Conservation (phyloP, 768 basidiomycete genomes). For the Favolaschia claudopus region DNA sequence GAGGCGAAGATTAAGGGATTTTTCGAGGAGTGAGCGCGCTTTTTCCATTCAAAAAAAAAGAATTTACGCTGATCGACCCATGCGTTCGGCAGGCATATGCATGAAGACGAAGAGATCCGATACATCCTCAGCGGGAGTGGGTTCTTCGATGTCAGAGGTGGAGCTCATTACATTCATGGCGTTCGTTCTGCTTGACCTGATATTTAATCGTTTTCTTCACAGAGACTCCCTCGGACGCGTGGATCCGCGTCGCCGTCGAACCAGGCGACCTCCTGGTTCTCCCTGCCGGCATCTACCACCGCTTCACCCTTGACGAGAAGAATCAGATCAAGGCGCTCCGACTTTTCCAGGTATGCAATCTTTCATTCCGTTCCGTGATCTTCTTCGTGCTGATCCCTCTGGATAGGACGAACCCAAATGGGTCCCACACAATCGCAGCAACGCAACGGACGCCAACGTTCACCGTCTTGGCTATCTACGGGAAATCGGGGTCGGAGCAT, state of each 20-base stretch:
- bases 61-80: not conserved
- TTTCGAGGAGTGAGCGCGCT: conserved; percentile 77
- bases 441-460: conserved; percentile 68
- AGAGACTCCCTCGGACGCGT: conserved; percentile 73
- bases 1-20: conserved; percentile 85
- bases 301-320: conserved; percentile 85
- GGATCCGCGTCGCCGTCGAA: conserved; percentile 82
- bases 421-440: conserved; percentile 75
- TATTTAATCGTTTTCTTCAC: no score
- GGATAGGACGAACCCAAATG: conserved; percentile 90
- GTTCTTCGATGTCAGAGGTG: conserved; percentile 92
- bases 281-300: conserved; percentile 93
- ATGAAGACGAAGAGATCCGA: conserved; percentile 95
- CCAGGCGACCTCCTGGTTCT: conserved; percentile 88
- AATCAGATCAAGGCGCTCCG: conserved; percentile 81
- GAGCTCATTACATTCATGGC: no score
- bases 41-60: not conserved
- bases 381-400: not conserved
- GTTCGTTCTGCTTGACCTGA: no score
- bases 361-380: no score
- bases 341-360: conserved; percentile 75
- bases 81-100: conserved; percentile 71
- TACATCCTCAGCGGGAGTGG: conserved; percentile 89
- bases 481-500: conserved; percentile 53
- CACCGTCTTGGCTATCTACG: conserved; percentile 69